These are phyloP conservation scores for Psidium guajava DNA, from an alignment of 345 rosid genomes.

Conservation along the genomic window DNA sequence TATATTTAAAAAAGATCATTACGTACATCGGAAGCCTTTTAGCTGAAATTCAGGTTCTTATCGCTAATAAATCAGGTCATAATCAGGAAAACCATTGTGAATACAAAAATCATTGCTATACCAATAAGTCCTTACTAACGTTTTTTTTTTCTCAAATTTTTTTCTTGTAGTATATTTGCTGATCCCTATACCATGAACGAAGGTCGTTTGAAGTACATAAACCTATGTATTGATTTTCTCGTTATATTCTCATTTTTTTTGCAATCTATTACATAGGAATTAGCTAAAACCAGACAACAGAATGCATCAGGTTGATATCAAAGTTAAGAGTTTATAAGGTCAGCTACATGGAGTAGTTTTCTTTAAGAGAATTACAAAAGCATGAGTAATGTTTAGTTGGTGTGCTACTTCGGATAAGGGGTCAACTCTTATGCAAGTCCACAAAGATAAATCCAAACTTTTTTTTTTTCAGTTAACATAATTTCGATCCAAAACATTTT, in stretches of 20 bases:
- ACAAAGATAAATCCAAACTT: neutral
- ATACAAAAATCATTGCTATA: neutral
- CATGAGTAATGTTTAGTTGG: neutral
- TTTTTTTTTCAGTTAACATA: neutral
- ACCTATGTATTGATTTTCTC: neutral
- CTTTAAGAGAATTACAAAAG: neutral
- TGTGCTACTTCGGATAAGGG: neutral
- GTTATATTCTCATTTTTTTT: neutral
- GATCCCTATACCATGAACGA: neutral
- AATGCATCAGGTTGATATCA: neutral
- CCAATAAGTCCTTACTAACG: neutral
- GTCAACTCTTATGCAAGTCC: neutral
- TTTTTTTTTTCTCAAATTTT: neutral
- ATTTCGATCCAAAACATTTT: neutral
- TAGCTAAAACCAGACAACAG: neutral
- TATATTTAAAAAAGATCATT: neutral
- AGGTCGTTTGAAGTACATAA: neutral
- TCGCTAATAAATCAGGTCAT: neutral
- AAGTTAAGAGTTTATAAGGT: neutral
- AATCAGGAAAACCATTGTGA: neutral
- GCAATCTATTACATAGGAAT: neutral
- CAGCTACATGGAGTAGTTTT: neutral
- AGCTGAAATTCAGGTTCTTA: neutral
- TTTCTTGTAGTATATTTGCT: neutral
- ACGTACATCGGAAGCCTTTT: neutral